Base-by-base conservation (phyloP, 371 early-diverging fungal genomes). In the Mortierella sp. region DNA sequence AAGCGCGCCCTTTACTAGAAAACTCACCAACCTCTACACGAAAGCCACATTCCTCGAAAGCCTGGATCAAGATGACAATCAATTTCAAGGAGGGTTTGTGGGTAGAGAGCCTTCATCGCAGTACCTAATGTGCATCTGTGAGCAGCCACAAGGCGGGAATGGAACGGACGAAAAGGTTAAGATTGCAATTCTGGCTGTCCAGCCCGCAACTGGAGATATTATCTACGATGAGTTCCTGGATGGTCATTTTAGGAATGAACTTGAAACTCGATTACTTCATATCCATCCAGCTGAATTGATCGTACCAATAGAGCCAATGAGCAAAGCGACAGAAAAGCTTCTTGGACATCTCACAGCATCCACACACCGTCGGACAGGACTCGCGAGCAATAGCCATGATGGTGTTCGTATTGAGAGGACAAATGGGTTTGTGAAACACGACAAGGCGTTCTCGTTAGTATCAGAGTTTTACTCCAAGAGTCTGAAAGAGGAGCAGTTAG, bases 11-110 rank as follows among this genome's bases (percentile, higher is more conserved):
- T 97, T 97, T 65, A 81, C 87, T 43, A 88, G 97, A 3, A 84
- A 92, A 74, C 85, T 97, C 32, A 88, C 89, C 43, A 91, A 94
- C 47, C 83, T 97, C 12, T 93, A 91, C 68, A 96, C 96, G 14
- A 89, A 89, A 52, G 94, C 94, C 6, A 97, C 97, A 0, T 87
- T 93, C 68, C 86, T 96, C 9, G 95, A 95, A 70, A 94, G 94
- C 26, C 80, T 92, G 67, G 85, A 86, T 4, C 81, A 78, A 22
- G 83, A 86, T 14, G 81, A 75, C 14, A 75, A 72, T 28, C 75
- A 75, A 57, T 66, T 76, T 22, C 70, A 76, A 24, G 68, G 63
- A 4, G 78, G 62, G 9, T 62, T 75, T 58, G 70, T 47, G 8
- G 74, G 67, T 30, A 69, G 64, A 35, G 72, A 51, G 14, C 28